phyloP scores from a whole-genome alignment of 345 rosid genomes.

The Erysimum cheiranthoides region DNA sequence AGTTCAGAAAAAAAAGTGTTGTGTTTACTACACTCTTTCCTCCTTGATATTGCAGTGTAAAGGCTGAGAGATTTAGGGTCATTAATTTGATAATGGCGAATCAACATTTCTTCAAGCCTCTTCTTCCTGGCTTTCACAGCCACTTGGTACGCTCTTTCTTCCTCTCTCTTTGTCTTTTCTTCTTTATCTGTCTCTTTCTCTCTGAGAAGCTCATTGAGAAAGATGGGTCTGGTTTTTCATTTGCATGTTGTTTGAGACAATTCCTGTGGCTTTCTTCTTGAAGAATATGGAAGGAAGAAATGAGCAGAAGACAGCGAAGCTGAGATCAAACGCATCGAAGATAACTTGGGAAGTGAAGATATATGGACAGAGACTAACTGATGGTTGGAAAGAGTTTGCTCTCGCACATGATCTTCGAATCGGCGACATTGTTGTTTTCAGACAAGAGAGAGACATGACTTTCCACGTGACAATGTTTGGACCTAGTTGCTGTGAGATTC shows the following conservation, averaged over 20 bases:
- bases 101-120: conserved; percentile 38
- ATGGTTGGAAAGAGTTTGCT: conserved; percentile 38
- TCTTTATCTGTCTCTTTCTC: background rate
- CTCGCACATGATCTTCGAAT: conserved; percentile 4
- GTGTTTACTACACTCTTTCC: background rate
- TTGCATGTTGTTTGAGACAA: conserved; percentile 33
- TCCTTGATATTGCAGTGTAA: background rate
- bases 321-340: conserved; percentile 33
- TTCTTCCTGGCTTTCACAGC: conserved; percentile 35
- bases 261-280: conserved; percentile 31
- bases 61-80: background rate
- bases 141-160: conserved; percentile 19
- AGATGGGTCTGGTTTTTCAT: background rate
- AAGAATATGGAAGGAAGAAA: conserved; percentile 3
- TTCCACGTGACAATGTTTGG: conserved; percentile 13
- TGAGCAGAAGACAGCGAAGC: background rate
- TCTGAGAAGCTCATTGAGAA: conserved; percentile 2
- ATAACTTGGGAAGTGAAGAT: conserved; percentile 34
- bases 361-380: conserved; percentile 32
- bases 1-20: background rate
- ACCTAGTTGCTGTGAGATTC: conserved; percentile 26
- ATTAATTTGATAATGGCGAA: conserved; percentile 12
- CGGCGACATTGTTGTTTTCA: conserved; percentile 26
- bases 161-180: background rate
- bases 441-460: conserved; percentile 13